A percentile compares a stretch with the other conserved stretches of the same genome.
Evolutionary conservation across 345 rosid genomes (phyloP).

Genomic region (Populus nigra): DNA sequence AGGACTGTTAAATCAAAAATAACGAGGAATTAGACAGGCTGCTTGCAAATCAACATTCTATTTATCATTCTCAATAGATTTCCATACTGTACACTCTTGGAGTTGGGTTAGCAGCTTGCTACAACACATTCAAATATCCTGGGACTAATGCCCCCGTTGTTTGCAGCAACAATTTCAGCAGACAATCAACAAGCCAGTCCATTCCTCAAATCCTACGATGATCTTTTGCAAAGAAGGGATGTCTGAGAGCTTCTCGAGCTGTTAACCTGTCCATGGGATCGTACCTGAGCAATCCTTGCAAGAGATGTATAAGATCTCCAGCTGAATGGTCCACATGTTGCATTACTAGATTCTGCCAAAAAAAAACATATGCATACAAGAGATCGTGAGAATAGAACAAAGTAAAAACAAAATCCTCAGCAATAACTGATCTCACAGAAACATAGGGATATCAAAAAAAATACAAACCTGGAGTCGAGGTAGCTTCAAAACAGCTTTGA

Average conservation of each 20-base stretch:
- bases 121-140: no score
- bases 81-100: background rate
- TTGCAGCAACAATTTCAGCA: background rate
- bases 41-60: background rate
- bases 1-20: background rate
- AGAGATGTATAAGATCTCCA: slow-evolving; percentile 31
- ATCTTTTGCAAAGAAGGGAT: slow-evolving; percentile 26
- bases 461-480: slow-evolving; percentile 68
- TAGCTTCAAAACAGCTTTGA: slow-evolving; percentile 69
- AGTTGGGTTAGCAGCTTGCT: background rate
- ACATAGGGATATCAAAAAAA: background rate
- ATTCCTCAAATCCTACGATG: slow-evolving; percentile 9
- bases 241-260: slow-evolving; percentile 30
- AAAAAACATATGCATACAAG: no score
- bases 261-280: slow-evolving; percentile 32
- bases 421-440: background rate
- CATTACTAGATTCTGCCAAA: slow-evolving; percentile 27
- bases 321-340: slow-evolving; percentile 38
- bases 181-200: background rate
- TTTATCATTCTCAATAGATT: background rate
- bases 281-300: slow-evolving; percentile 30
- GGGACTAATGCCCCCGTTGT: background rate
- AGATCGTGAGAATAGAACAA: background rate
- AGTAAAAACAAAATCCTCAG: background rate
- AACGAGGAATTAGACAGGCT: background rate